phyloP scores from a whole-genome alignment of 306 rosid species.

The Abrus precatorius region DNA sequence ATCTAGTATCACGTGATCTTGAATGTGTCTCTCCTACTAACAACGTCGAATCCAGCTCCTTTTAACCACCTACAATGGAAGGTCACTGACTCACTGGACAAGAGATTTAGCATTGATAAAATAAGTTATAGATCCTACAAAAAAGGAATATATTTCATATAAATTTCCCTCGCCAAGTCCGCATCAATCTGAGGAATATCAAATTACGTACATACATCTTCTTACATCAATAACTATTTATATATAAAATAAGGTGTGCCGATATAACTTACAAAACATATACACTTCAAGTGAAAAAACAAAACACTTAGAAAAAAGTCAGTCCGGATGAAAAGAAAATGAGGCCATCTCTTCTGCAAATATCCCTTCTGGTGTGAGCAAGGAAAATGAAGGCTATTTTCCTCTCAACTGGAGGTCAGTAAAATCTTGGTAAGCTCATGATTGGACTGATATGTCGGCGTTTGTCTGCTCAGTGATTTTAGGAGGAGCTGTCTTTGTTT shows the following conservation, averaged over 20 bases:
- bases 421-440: constrained; percentile 58
- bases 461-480: constrained; percentile 59
- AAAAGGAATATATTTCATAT: constrained; percentile 43
- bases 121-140: constrained; percentile 40
- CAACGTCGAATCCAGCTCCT: constrained; percentile 1
- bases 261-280: constrained; percentile 79
- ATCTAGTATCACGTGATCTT: constrained; percentile 1
- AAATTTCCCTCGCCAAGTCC: constrained; percentile 43
- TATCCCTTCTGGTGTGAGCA: constrained; percentile 58
- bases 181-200: constrained; percentile 37
- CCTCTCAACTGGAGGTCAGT: constrained; percentile 58
- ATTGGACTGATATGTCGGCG: constrained; percentile 73
- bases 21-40: not conserved
- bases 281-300: constrained; percentile 74
- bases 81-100: not conserved
- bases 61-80: constrained; percentile 21
- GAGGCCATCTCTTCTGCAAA: constrained; percentile 61
- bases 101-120: constrained; percentile 5
- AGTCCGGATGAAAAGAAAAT: constrained; percentile 70
- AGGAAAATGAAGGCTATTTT: constrained; percentile 54
- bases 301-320: constrained; percentile 64
- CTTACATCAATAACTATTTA: constrained; percentile 60
- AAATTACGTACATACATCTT: constrained; percentile 47
- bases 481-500: constrained; percentile 56
- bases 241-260: constrained; percentile 62